Base-by-base conservation (phyloP, 805 yeast species). In the Ogataea ramenticola region DNA sequence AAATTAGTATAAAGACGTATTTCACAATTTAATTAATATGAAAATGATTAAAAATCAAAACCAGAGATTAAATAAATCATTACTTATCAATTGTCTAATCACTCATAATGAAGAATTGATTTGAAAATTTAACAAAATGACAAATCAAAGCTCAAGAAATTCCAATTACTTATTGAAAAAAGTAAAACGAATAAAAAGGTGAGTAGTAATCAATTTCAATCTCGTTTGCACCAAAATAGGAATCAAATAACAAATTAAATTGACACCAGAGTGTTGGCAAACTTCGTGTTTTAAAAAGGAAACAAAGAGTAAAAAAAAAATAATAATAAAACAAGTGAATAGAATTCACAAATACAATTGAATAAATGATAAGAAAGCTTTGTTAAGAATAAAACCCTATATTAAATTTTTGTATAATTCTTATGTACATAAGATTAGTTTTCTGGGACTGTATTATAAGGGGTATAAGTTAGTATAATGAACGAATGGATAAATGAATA, bases 201-300 rank as follows among this genome's bases (percentile, higher is more conserved):
- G 91, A 84, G 91, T 83, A 84, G 68, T 63, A 62, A 72, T 77
- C 82, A 66, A 47, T 38, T 8, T 73, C 52, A 50, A 64, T 84
- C 88, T 86, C 69, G 95, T 83, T 86, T 82, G 89, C 89, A 70
- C 83, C 79, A 79, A 82, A 86, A 86, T 85, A 82, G 95, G 90
- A 81, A 76, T 81, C 77, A 74, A 74, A 74, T 79, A 82, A 67
- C 63, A 80, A 50, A 52, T 51, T 40, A 49, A 36, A 45, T 75
- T 71, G 77, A 82, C 82, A 79, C 89, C 93, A 83, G 93, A 84
- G 91, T 86, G 95, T 85, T 79, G 82, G 87, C 90, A 85, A 86
- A 81, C 87, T 67, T 58, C 29, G 15, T 6, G 6, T 20, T 3
- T 22, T 9, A 19, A 16, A 22, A 7, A 22, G 16, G 37, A 15